Conservation (phyloP, 352 stramenopile species). For the Phytophthora palmivora region DNA sequence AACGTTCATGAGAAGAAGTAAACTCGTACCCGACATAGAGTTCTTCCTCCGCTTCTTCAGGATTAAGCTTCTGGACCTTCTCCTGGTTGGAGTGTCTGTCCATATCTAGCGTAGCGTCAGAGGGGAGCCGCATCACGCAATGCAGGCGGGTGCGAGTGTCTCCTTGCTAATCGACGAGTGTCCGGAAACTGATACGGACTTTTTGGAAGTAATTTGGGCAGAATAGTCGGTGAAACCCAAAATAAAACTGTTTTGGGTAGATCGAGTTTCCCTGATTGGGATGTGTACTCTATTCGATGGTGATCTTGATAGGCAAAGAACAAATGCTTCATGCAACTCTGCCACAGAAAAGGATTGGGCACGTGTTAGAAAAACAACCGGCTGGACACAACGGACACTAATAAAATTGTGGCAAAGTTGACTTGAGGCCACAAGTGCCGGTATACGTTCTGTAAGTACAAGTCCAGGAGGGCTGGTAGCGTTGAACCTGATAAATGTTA, state of each 20-base stretch:
- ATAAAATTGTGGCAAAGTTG: not conserved
- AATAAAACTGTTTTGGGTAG: slow-evolving; percentile 1
- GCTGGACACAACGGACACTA: not conserved
- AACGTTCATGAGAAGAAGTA: slow-evolving; percentile 16
- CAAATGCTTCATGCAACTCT: not conserved
- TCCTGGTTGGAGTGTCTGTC: slow-evolving; percentile 29
- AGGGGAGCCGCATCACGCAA: slow-evolving; percentile 22
- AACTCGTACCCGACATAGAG: slow-evolving; percentile 66
- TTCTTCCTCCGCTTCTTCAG: slow-evolving; percentile 56
- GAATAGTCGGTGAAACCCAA: slow-evolving; percentile 9
- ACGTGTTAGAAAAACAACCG: slow-evolving; percentile 12
- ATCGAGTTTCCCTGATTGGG: not conserved
- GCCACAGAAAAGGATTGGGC: not conserved
- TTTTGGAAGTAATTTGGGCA: slow-evolving; percentile 1
- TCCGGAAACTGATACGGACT: slow-evolving; percentile 23
- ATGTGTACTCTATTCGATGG: slow-evolving; percentile 4
- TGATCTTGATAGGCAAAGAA: not conserved
- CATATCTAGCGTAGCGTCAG: slow-evolving; percentile 13
- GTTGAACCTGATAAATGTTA: too few species aligned
- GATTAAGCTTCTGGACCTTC: slow-evolving; percentile 15
- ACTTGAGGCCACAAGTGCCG: not conserved
- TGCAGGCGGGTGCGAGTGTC: not conserved
- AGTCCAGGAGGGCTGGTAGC: too few species aligned
- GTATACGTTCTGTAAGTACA: too few species aligned
- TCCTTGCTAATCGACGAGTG: slow-evolving; percentile 11